Conservation (phyloP, 2,329 filamentous ascomycete species). For the Colletotrichum navitas region DNA sequence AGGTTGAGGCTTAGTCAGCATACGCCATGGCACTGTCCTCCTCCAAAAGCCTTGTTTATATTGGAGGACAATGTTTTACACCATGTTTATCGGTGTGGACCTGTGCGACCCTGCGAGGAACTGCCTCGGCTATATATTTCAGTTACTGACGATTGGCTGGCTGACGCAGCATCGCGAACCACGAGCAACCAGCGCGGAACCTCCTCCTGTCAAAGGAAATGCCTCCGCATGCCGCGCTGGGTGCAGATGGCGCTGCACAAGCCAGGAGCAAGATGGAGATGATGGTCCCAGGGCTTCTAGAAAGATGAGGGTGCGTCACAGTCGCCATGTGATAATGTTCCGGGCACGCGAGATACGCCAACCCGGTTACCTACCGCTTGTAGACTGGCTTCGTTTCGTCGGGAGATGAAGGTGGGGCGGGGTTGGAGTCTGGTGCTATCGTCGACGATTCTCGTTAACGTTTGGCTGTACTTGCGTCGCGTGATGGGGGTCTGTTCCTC, state of each 20-base stretch:
- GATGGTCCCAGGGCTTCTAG: conserved; percentile 36
- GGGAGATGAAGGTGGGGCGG: conserved; percentile 41
- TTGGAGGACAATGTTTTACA: background rate
- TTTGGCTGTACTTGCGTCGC: conserved; percentile 33
- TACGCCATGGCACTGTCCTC: no score
- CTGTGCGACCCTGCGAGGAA: background rate
- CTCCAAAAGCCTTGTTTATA: background rate
- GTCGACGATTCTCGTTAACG: conserved; percentile 7
- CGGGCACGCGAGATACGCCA: conserved; percentile 26
- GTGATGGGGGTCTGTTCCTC: conserved; percentile 24
- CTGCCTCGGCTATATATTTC: background rate
- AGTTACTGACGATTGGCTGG: background rate
- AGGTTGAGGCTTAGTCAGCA: background rate
- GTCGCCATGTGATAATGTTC: conserved; percentile 5
- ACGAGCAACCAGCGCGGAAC: background rate
- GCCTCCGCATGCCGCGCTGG: conserved; percentile 9
- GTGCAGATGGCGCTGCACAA: conserved; percentile 32
- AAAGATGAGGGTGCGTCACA: conserved; percentile 14
- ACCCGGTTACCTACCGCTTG: conserved; percentile 34
- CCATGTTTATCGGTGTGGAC: background rate
- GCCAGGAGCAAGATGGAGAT: conserved; percentile 25
- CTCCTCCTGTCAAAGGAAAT: conserved; percentile 4
- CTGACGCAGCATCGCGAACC: conserved; percentile 1
- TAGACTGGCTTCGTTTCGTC: conserved; percentile 40
- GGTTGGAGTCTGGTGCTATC: conserved; percentile 30